These are phyloP conservation scores for Monilinia polystroma DNA, from an alignment of 2,329 filamentous ascomycete genomes.

Conservation along the genomic window DNA sequence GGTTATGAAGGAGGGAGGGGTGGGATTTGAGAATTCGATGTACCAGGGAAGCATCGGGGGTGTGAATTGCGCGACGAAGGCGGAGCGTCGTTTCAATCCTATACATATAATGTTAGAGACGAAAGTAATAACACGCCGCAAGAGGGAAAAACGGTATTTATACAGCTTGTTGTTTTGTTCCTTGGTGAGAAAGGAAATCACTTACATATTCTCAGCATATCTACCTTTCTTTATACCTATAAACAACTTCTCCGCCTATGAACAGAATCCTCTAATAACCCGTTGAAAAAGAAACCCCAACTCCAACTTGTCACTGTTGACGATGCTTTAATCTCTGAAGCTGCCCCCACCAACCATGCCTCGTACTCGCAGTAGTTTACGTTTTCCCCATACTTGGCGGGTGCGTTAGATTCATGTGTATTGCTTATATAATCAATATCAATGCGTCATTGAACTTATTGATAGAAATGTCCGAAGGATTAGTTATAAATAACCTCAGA, in stretches of 20 bases:
- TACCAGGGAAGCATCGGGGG: constrained; percentile 68
- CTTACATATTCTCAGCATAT: constrained; percentile 24
- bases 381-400: constrained; percentile 11
- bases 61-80: constrained; percentile 77
- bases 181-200: neutral
- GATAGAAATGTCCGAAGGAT: neutral
- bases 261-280: neutral
- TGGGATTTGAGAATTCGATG: constrained; percentile 73
- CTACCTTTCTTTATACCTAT: constrained; percentile 12
- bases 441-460: neutral
- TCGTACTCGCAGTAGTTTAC: neutral
- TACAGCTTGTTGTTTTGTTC: neutral
- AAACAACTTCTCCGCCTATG: neutral
- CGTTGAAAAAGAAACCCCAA: neutral
- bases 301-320: neutral
- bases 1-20: constrained; percentile 71
- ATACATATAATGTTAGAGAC: neutral
- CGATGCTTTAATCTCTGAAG: constrained; percentile 8
- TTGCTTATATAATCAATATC: constrained; percentile 6
- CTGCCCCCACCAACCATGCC: constrained; percentile 1
- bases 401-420: neutral
- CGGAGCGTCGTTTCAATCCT: constrained; percentile 78
- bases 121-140: neutral
- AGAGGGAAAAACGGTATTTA: neutral
- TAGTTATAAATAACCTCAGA: neutral